These are phyloP conservation scores for Boletus pseudo-olivaceus DNA, from an alignment of 768 basidiomycete species.

Conservation along the genomic window DNA sequence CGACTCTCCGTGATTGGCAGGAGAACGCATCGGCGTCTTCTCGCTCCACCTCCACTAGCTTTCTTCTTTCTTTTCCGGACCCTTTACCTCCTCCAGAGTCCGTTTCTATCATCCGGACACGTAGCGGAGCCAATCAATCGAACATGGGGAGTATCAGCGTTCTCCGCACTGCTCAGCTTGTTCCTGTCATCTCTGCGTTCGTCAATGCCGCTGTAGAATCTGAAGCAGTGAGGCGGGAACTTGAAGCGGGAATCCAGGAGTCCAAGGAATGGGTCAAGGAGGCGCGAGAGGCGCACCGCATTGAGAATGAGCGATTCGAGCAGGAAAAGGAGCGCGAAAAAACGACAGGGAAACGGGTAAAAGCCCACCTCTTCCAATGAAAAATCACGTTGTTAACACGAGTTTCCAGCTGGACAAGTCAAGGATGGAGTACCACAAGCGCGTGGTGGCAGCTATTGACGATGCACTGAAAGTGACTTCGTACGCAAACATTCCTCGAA, in stretches of 20 bases:
- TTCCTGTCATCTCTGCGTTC: slow-evolving; percentile 63
- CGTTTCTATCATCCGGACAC: slow-evolving; percentile 41
- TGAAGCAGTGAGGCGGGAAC: slow-evolving; percentile 48
- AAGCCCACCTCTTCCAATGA: background rate
- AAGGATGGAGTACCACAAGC: slow-evolving; percentile 47
- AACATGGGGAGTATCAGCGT: slow-evolving; percentile 31
- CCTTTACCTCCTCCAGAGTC: slow-evolving; percentile 54
- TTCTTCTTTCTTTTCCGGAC: slow-evolving; percentile 46
- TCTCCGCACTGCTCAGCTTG: slow-evolving; percentile 53
- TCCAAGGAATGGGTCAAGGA: slow-evolving; percentile 52
- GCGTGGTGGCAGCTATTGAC: slow-evolving; percentile 48
- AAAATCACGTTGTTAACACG: background rate
- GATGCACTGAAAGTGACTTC: slow-evolving; percentile 49
- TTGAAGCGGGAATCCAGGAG: slow-evolving; percentile 56
- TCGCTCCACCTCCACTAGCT: slow-evolving; percentile 9
- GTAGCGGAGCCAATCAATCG: slow-evolving; percentile 37
- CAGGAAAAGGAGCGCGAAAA: slow-evolving; percentile 49
- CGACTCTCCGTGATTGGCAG: slow-evolving; percentile 40
- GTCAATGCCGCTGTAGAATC: slow-evolving; percentile 49
- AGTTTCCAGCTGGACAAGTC: slow-evolving; percentile 39
- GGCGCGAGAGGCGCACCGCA: slow-evolving; percentile 44
- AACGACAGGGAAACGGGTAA: slow-evolving; percentile 37
- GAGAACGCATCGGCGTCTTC: slow-evolving; percentile 18
- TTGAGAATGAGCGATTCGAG: slow-evolving; percentile 31
- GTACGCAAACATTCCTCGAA: slow-evolving; percentile 49